Evolutionary conservation across 768 basidiomycete species (phyloP).

Genomic region (Boletus reticulatus): DNA sequence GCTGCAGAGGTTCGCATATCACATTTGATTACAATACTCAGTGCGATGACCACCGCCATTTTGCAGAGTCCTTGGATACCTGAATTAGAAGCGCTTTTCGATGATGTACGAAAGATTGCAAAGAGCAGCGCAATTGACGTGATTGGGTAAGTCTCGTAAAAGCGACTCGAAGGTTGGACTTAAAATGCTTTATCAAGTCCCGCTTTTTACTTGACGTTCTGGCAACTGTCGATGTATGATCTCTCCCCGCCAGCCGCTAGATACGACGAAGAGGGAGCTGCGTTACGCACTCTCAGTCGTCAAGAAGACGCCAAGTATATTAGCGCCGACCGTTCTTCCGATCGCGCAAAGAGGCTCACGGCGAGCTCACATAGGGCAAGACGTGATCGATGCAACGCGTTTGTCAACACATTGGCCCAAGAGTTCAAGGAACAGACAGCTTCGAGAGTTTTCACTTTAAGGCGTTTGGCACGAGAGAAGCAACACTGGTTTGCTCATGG

Average conservation of each 20-base stretch:
- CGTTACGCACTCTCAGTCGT: conserved; percentile 57
- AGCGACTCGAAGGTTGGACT: conserved; percentile 1
- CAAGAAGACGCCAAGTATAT: conserved; percentile 65
- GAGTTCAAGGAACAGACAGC: conserved; percentile 77
- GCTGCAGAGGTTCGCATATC: conserved; percentile 23
- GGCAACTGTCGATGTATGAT: conserved; percentile 94
- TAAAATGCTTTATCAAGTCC: conserved; percentile 49
- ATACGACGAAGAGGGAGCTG: conserved; percentile 77
- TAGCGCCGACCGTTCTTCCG: conserved; percentile 69
- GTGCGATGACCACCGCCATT: conserved; percentile 4
- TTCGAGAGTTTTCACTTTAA: conserved; percentile 70
- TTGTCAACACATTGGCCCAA: conserved; percentile 54
- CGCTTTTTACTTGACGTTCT: conserved; percentile 93
- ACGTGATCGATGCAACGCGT: conserved; percentile 66
- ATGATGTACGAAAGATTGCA: conserved; percentile 70
- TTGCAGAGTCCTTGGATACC: conserved; percentile 76
- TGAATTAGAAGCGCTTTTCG: conserved; percentile 68
- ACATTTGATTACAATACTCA: neutral
- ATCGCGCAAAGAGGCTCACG: conserved; percentile 55
- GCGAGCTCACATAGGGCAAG: conserved; percentile 57
- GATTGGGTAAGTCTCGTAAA: conserved; percentile 58
- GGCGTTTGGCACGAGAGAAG: conserved; percentile 75
- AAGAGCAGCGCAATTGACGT: conserved; percentile 61
- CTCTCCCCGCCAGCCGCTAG: conserved; percentile 70
- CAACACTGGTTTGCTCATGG: conserved; percentile 79